These are phyloP conservation scores for Zoysia japonica DNA, from an alignment of 176 grass and related monocot genomes.

Conservation along the genomic window DNA sequence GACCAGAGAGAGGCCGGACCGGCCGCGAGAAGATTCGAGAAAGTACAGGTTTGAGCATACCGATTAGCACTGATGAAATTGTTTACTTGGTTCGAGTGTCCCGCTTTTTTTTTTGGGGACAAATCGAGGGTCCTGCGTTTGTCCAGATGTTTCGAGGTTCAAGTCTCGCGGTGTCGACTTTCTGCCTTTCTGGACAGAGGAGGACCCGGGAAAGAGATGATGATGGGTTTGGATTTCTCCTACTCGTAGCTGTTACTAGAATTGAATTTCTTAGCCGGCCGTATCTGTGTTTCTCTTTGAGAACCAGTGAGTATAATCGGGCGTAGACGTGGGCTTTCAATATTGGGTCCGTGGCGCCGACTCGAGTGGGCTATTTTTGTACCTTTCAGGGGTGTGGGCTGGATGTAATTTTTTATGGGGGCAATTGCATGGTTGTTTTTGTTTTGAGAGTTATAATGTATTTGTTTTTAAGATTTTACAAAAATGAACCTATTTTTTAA, in stretches of 20 bases:
- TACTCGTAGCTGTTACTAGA: neutral
- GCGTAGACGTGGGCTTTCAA: neutral
- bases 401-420: too few species aligned
- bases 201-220: neutral
- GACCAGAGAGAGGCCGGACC: neutral
- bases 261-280: neutral
- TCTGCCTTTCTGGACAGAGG: neutral
- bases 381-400: too few species aligned
- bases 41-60: neutral
- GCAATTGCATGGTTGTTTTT: too few species aligned
- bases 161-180: neutral
- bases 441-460: too few species aligned
- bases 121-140: neutral
- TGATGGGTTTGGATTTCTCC: neutral
- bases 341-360: neutral
- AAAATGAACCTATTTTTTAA: too few species aligned
- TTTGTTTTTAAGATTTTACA: too few species aligned
- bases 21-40: conserved; percentile 27
- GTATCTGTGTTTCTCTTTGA: neutral
- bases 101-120: too few species aligned
- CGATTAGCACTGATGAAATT: neutral
- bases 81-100: neutral
- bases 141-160: conserved; percentile 19
- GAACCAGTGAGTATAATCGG: neutral
- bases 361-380: neutral